Conservation (phyloP, 352 stramenopile genomes). For the Phytophthora melonis region DNA sequence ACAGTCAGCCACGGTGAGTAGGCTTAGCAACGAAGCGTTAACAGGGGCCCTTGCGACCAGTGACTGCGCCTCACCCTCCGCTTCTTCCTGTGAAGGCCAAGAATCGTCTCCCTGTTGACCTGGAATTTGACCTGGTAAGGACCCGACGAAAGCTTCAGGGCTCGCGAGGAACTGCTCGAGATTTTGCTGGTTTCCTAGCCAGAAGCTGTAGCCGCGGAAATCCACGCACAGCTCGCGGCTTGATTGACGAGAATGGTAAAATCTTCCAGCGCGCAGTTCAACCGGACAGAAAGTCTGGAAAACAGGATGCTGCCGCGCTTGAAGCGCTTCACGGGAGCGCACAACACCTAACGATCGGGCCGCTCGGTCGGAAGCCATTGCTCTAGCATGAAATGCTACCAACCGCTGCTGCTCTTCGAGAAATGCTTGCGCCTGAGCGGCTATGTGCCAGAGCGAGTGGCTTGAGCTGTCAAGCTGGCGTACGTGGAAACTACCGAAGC, state of each 20-base stretch:
- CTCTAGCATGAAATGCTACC: constrained; percentile 33
- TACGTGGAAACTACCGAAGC: constrained; percentile 61
- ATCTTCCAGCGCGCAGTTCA: constrained; percentile 51
- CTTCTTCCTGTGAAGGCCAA: constrained; percentile 36
- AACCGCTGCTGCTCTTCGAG: constrained; percentile 49
- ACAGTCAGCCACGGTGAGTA: constrained; percentile 69
- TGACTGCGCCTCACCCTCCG: constrained; percentile 35
- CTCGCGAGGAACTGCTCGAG: constrained; percentile 42
- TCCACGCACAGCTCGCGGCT: constrained; percentile 58
- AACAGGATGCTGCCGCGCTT: constrained; percentile 38
- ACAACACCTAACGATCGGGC: constrained; percentile 43
- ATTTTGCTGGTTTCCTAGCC: constrained; percentile 51
- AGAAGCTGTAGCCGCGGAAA: constrained; percentile 47
- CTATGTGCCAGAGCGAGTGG: constrained; percentile 59
- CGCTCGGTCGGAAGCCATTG: constrained; percentile 26
- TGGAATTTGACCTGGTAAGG: constrained; percentile 18
- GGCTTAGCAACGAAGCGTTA: constrained; percentile 69
- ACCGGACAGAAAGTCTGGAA: constrained; percentile 73
- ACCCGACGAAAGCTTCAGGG: constrained; percentile 49
- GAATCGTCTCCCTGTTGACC: constrained; percentile 12
- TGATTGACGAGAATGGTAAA: constrained; percentile 35
- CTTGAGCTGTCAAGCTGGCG: constrained; percentile 48
- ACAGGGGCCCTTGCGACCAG: constrained; percentile 54
- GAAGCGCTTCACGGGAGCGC: constrained; percentile 32
- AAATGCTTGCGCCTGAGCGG: constrained; percentile 30